Percentiles rank a stretch among this genome's conserved stretches.
Evolutionary conservation across 768 basidiomycete species (phyloP).

Genomic region (Boletales sp.): DNA sequence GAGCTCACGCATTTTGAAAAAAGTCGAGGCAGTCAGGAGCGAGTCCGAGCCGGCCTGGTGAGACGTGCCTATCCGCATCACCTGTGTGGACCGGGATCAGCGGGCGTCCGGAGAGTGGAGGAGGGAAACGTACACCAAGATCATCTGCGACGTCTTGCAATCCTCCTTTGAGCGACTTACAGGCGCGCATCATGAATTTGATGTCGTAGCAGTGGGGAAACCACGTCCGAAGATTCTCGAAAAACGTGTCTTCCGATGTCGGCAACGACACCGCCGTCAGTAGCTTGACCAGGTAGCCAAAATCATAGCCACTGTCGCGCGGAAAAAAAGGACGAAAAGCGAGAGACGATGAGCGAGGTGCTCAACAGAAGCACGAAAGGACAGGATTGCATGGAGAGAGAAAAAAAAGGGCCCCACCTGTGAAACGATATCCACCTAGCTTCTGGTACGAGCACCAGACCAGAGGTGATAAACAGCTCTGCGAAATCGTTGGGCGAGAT

Average conservation of each 20-base stretch:
- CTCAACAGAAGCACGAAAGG: background rate
- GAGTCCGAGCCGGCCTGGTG: slow-evolving; percentile 99
- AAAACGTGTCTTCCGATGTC: slow-evolving; percentile 85
- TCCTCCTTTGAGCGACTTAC: slow-evolving; percentile 79
- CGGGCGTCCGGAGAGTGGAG: background rate
- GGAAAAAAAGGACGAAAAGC: background rate
- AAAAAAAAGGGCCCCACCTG: slow-evolving; percentile 52
- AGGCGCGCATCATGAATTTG: slow-evolving; percentile 91
- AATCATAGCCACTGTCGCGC: slow-evolving; percentile 85
- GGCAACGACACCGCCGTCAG: slow-evolving; percentile 85
- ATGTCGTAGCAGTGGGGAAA: slow-evolving; percentile 97
- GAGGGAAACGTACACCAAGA: slow-evolving; percentile 66
- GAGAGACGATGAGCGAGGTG: background rate
- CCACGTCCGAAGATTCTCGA: slow-evolving; percentile 83
- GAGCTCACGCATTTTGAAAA: slow-evolving; percentile 92
- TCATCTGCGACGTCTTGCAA: slow-evolving; percentile 96
- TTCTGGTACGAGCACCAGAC: slow-evolving; percentile 83
- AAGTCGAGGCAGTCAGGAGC: slow-evolving; percentile 86
- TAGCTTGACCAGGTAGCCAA: slow-evolving; percentile 96
- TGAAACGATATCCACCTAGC: slow-evolving; percentile 98
- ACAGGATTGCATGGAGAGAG: background rate
- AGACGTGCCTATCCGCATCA: slow-evolving; percentile 82
- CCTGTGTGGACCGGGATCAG: slow-evolving; percentile 42
- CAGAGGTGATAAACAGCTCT: slow-evolving; percentile 94
- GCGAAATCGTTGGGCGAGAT: slow-evolving; percentile 94